phyloP scores from a whole-genome alignment of 2,329 filamentous ascomycete genomes.

The Coniella vitis region DNA sequence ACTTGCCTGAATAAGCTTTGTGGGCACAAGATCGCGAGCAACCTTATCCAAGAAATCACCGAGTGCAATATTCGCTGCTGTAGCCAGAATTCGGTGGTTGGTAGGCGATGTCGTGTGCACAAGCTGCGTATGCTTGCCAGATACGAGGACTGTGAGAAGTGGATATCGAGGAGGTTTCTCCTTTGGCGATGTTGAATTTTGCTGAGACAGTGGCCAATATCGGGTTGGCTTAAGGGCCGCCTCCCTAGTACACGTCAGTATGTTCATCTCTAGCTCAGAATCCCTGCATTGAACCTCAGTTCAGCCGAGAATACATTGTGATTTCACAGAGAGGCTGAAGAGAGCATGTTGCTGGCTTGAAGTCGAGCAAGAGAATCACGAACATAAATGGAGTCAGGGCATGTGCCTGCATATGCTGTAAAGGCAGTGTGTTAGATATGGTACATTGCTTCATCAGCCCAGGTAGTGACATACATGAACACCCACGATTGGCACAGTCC shows the following conservation, averaged over 20 bases:
- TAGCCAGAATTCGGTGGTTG: slow-evolving; percentile 66
- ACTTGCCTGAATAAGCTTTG: slow-evolving; percentile 40
- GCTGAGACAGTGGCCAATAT: neutral
- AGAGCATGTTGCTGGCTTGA: neutral
- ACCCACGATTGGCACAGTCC: slow-evolving; percentile 70
- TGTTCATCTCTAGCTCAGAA: neutral
- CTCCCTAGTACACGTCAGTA: slow-evolving; percentile 28
- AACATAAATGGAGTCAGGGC: slow-evolving; percentile 74
- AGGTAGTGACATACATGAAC: slow-evolving; percentile 52
- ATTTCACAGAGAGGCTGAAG: neutral
- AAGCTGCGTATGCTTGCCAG: slow-evolving; percentile 86
- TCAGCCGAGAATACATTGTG: neutral
- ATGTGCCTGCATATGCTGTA: slow-evolving; percentile 86
- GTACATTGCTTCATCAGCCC: neutral
- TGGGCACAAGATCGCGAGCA: slow-evolving; percentile 68
- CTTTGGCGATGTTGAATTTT: neutral
- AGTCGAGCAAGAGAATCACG: neutral
- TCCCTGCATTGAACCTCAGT: neutral
- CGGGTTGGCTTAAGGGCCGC: slow-evolving; percentile 41
- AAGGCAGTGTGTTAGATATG: neutral
- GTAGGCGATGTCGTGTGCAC: slow-evolving; percentile 64
- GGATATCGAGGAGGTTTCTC: slow-evolving; percentile 56
- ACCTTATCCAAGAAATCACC: slow-evolving; percentile 87
- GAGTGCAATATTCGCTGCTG: slow-evolving; percentile 66
- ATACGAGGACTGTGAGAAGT: slow-evolving; percentile 82